Conservation (phyloP, 1,284 basidiomycete genomes). For the Cryptococcus amylolentus region DNA sequence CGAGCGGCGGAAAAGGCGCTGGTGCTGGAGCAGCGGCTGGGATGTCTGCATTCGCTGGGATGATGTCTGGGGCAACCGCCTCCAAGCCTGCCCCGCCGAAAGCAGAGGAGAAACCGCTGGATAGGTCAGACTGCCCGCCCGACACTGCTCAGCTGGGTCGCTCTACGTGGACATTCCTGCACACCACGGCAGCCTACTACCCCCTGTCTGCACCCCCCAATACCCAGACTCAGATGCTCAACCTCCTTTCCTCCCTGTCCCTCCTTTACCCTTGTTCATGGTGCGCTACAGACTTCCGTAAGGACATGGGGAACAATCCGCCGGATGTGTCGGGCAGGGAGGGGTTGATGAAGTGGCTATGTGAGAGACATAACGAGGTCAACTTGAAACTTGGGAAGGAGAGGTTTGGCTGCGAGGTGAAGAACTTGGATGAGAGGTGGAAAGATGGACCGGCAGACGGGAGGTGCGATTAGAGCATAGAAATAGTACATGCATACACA, state of each 20-base stretch:
- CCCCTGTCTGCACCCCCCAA: conserved; percentile 67
- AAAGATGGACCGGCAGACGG: conserved; percentile 83
- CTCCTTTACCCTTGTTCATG: conserved; percentile 78
- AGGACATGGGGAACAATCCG: conserved; percentile 62
- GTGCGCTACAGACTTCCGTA: conserved; percentile 72
- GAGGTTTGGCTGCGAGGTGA: conserved; percentile 67
- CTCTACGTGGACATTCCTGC: conserved; percentile 93
- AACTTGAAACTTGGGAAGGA: conserved; percentile 80
- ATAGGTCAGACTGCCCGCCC: conserved; percentile 71
- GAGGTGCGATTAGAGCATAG: conserved; percentile 65
- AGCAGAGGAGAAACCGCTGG: conserved; percentile 15
- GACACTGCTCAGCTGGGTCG: conserved; percentile 81
- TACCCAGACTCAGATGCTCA: conserved; percentile 76
- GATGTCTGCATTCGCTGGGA: conserved; percentile 25
- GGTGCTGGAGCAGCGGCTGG: conserved; percentile 5
- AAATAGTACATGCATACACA: conserved; percentile 8
- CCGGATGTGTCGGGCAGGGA: conserved; percentile 69
- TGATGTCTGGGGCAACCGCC: conserved; percentile 15
- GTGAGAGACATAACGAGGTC: conserved; percentile 85
- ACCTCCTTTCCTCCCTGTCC: conserved; percentile 70
- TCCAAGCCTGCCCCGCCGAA: conserved; percentile 2
- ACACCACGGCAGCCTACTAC: conserved; percentile 89
- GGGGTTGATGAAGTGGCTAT: conserved; percentile 77
- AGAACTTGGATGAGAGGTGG: conserved; percentile 77
- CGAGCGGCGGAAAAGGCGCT: conserved; percentile 7